Evolutionary conservation across 129 eudicot genomes (phyloP).

Genomic region (Daucus carota): DH1_v3.0 NC_030383.2:42319501-42320000

Average conservation of each 20-base stretch:
- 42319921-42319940: neutral
- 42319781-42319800: neutral
- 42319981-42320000: neutral
- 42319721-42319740: neutral
- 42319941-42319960: neutral
- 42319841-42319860: neutral
- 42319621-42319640: neutral
- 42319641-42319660: neutral
- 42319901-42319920: neutral
- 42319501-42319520: neutral
- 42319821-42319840: neutral
- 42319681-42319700: neutral
- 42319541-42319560: neutral
- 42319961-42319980: neutral
- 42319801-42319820: neutral
- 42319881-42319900: neutral
- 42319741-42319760: neutral
- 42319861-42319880: neutral
- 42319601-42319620: neutral
- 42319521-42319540: neutral
- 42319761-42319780: neutral
- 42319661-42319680: neutral
- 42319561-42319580: neutral
- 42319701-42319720: neutral
- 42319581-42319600: neutral